A percentile compares a stretch with the other conserved stretches of the same genome.
phyloP scores from a whole-genome alignment of 805 yeast species.

The Kuraishia piskuri region DNA sequence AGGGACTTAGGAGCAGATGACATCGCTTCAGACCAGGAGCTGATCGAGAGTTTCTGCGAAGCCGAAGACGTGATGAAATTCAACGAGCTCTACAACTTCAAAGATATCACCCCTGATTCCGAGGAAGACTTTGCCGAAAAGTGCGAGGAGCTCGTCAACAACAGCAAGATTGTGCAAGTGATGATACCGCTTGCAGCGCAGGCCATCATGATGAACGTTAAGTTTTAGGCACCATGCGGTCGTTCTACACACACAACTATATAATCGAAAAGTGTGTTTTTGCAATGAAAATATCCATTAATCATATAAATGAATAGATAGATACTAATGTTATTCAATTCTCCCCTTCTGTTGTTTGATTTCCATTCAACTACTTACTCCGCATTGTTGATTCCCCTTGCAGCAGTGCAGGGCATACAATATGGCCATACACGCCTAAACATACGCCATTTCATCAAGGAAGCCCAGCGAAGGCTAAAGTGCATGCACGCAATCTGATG shows the following conservation, averaged over 20 bases:
- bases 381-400: neutral
- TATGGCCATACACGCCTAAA: neutral
- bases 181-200: slow-evolving; percentile 27
- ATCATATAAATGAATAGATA: too few species aligned
- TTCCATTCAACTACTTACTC: too few species aligned
- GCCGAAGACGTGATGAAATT: slow-evolving; percentile 17
- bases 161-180: slow-evolving; percentile 19
- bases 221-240: neutral
- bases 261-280: too few species aligned
- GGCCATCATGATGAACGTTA: slow-evolving; percentile 9
- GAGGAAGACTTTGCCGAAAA: slow-evolving; percentile 4
- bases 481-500: neutral
- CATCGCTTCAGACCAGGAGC: slow-evolving; percentile 16
- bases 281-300: too few species aligned
- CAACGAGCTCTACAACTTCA: slow-evolving; percentile 8
- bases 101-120: neutral
- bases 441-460: neutral
- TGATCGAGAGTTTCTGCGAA: slow-evolving; percentile 19
- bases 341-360: too few species aligned
- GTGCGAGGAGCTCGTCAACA: slow-evolving; percentile 13
- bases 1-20: slow-evolving; percentile 10
- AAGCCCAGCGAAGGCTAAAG: neutral
- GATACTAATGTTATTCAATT: too few species aligned
- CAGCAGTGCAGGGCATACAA: neutral
- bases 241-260: too few species aligned